Base-by-base conservation (phyloP, 164 flowering plant species). In the Macadamia tetraphylla region DNA sequence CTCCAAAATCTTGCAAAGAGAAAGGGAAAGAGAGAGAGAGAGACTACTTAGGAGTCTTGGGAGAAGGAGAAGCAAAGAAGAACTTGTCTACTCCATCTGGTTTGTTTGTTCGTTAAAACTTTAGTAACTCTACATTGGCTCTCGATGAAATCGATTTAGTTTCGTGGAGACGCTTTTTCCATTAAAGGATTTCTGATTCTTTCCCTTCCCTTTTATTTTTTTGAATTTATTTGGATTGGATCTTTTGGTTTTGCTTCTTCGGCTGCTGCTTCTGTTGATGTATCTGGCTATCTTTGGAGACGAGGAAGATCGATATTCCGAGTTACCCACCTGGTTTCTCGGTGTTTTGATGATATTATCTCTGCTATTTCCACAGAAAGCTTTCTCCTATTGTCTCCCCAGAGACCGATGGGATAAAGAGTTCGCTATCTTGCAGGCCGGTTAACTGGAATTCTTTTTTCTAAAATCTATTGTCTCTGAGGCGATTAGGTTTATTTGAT, bases 321-420 rank as follows among this genome's bases (percentile, higher is more conserved):
- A 77, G 82, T 64, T 71, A 67, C 78, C 80, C 72, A 52, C 69
- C 66, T 73, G 65, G 44, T 70, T 68, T 77, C 76, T 73, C 81
- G 81, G 75, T 71, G 77, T 81, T 80, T 85, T 79, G 82, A 70
- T 82, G 82, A 81, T 74, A 40, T 69, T 75, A 65, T 29, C 29
- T 66, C 67, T 73, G 48, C 74, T 73, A 0, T 65, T 81, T 44
- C 82, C 69, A 63, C 74, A 73, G 49, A 80, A 74, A 65, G 76
- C 46, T n/a, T 79, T 74, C 68, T 74, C 77, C 4, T 81, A 77
- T 78, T 84, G 86, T 67, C 71, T 79, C 56, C 84, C 82, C 1
- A 84, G 83, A 78, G 90, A 86, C 75, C 81, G 92, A 80, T 88
- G 98, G 96, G 91, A 90, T 87, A 90, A 84, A 73, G 89, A 77